Base-by-base conservation (phyloP, 75 land plant genomes). In the Azolla pinnata region DNA sequence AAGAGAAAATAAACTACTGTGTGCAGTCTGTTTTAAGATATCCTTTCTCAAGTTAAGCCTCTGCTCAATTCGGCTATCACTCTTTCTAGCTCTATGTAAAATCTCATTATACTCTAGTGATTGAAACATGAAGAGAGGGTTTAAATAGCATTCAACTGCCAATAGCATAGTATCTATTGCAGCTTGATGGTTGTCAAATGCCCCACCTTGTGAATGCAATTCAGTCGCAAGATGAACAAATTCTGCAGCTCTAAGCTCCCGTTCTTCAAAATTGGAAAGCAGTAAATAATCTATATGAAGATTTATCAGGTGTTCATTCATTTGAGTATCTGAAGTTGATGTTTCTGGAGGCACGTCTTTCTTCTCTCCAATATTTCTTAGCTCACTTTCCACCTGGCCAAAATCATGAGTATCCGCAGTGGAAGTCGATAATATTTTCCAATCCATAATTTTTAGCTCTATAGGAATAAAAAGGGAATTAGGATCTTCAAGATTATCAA, bases 111-210 rank as follows among this genome's bases (percentile, higher is more conserved):
- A 45, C 17, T 67, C 63, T 28, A 32, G 68, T 33, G 68, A 66
- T 7, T 77, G 63, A 28, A 71, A 45, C 77, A 84, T 70, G 38
- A 84, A 87, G 55, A 71, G 81, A 4, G 97, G 97, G 48, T 85
- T 88, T 27, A 88, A 65, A 64, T 88, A 80, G 59, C 97, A 88
- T 50, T 92, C 97, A 29, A 96, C 95, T 40, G 97, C 89, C 33
- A 88, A 78, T 46, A 92, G 84, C 26, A 92, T 60, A 34, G 96
- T 79, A 78, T 92, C 90, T 47, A 92, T 69, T 50, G 85, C 86
- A 53, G 93, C 93, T 59, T 88, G 76, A 69, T 80, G 83, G 46
- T 76, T 65, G 32, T 88, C 97, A 7, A 29, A 31, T 34, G 65
- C 75, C 25, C 62, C 61, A 19, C 73, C 74, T 62, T 84, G 86